These are phyloP conservation scores for Vinca minor DNA, from an alignment of 257 asterid genomes.

Conservation along the genomic window DNA sequence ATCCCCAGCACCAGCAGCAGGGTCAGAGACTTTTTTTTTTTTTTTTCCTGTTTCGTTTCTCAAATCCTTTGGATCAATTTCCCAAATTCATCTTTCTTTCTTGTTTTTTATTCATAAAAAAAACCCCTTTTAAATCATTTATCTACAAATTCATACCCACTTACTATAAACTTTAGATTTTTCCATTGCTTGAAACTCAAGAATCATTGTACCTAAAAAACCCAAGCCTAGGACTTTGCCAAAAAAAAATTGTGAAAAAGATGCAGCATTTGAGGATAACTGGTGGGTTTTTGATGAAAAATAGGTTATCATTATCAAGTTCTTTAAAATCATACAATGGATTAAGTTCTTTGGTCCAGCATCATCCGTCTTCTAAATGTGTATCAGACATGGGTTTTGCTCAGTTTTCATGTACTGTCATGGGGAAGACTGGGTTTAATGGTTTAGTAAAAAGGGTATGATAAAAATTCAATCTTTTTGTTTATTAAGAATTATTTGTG, in stretches of 20 bases:
- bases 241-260: not conserved
- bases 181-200: not conserved
- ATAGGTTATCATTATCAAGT: conserved; percentile 22
- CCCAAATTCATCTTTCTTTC: not conserved
- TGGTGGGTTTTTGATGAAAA: conserved; percentile 41
- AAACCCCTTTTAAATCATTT: not conserved
- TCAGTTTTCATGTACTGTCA: conserved; percentile 31
- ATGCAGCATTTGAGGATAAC: conserved; percentile 36
- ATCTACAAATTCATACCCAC: not conserved
- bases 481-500: conserved; percentile 7
- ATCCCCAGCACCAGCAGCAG: not conserved
- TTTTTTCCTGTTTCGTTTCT: not conserved
- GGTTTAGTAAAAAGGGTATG: conserved; percentile 38
- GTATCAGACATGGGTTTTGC: conserved; percentile 31
- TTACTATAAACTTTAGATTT: not conserved
- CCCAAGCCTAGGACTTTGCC: not conserved
- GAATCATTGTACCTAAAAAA: not conserved
- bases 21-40: not conserved
- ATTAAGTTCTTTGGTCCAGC: conserved; percentile 16
- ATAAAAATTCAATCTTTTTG: conserved; percentile 6
- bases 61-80: not conserved
- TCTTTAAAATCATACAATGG: conserved; percentile 35
- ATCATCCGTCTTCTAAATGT: conserved; percentile 17
- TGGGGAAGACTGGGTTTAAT: conserved; percentile 22
- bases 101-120: not conserved